A percentile compares a stretch with the other conserved stretches of the same genome.
These are phyloP conservation scores for Picea sitchensis DNA, from an alignment of 75 land plant genomes.

Conservation along the genomic window DNA sequence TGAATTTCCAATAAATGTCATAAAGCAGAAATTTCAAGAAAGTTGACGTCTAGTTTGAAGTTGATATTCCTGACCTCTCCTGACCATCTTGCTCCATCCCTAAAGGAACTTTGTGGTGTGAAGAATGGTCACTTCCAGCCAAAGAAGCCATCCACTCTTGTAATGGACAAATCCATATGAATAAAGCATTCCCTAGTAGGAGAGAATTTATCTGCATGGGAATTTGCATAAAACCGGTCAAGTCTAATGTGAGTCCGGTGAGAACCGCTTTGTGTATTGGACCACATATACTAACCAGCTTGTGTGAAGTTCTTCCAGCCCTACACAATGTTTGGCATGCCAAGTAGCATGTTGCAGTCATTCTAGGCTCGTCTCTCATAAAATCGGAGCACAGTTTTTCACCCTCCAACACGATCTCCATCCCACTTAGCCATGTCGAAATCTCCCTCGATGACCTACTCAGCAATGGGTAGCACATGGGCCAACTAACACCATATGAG, in stretches of 20 bases:
- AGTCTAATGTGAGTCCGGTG: neutral
- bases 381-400: neutral
- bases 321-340: neutral
- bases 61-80: no score
- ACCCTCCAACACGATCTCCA: neutral
- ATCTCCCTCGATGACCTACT: neutral
- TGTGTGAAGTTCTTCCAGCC: neutral
- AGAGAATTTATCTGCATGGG: neutral
- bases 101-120: no score
- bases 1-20: no score
- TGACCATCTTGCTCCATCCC: no score
- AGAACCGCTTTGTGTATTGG: neutral
- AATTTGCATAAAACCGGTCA: neutral
- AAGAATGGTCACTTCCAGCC: no score
- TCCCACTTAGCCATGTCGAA: neutral
- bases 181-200: no score
- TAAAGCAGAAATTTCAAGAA: no score
- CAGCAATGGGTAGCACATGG: neutral
- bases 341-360: neutral
- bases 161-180: no score
- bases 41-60: no score
- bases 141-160: no score
- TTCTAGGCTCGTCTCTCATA: neutral
- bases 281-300: neutral
- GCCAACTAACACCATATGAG: neutral